Percentiles rank a stretch among this genome's conserved stretches.
phyloP scores from a whole-genome alignment of 495 filamentous ascomycete species.

The Penicillium chermesinum region DNA sequence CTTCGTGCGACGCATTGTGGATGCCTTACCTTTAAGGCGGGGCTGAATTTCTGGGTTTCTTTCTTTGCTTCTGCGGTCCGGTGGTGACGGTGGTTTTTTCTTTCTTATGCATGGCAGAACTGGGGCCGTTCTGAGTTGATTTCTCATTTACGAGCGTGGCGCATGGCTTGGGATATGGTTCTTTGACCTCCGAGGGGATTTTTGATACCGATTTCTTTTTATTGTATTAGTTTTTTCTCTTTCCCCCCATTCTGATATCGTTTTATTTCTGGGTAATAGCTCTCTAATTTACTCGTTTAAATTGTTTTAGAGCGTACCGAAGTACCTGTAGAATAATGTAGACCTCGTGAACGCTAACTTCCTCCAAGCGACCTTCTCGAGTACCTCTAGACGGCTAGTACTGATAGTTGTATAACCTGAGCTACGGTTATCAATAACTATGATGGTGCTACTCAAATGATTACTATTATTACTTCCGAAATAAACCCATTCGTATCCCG shows the following conservation, averaged over 20 bases:
- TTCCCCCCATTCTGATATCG: neutral
- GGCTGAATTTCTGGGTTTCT: conserved; percentile 6
- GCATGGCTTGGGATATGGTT: conserved; percentile 17
- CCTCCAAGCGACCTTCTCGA: too few relatives aligned
- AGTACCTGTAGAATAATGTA: too few relatives aligned
- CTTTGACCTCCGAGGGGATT: conserved; percentile 13
- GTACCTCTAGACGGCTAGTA: too few relatives aligned
- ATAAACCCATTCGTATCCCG: too few relatives aligned
- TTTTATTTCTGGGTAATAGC: neutral
- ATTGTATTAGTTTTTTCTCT: conserved; percentile 14
- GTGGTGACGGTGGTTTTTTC: conserved; percentile 8
- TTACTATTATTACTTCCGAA: too few relatives aligned
- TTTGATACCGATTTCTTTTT: conserved; percentile 24
- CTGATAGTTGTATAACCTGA: too few relatives aligned
- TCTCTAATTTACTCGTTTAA: neutral
- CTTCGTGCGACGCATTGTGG: conserved; percentile 85
- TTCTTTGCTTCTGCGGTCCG: neutral
- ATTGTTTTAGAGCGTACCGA: too few relatives aligned
- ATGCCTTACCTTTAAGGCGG: conserved; percentile 86
- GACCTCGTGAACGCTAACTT: too few relatives aligned
- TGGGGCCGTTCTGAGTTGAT: conserved; percentile 19
- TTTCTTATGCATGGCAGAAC: conserved; percentile 8
- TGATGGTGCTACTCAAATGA: too few relatives aligned
- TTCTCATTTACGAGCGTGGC: conserved; percentile 31
- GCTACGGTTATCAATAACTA: too few relatives aligned